Evolutionary conservation across 1,284 basidiomycete species (phyloP).

Genomic region (Bjerkandera adusta): DNA sequence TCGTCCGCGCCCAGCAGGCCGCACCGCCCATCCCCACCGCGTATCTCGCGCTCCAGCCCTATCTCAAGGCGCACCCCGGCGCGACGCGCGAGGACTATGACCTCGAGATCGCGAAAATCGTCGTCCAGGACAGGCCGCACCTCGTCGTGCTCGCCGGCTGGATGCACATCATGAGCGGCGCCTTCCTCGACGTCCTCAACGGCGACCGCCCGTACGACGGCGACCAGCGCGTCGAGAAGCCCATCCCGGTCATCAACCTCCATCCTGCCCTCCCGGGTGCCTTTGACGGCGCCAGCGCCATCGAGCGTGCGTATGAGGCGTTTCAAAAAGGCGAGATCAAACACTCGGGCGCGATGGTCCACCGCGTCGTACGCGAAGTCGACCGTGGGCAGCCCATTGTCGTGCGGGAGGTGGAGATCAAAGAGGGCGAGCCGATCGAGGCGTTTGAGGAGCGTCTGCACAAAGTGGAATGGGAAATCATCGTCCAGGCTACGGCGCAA

Average conservation of each 20-base stretch:
- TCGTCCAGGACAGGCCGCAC: conserved; percentile 71
- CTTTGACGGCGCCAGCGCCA: conserved; percentile 92
- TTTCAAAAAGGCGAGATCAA: conserved; percentile 80
- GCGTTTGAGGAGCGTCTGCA: conserved; percentile 83
- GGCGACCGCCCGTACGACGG: conserved; percentile 35
- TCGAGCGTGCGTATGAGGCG: conserved; percentile 87
- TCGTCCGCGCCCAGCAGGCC: conserved; percentile 74
- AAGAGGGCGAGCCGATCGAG: conserved; percentile 71
- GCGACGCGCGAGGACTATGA: conserved; percentile 88
- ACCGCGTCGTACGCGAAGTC: conserved; percentile 91
- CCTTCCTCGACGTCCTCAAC: conserved; percentile 52
- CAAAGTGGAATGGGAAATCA: conserved; percentile 84
- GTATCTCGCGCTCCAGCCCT: conserved; percentile 86
- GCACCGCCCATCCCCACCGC: conserved; percentile 79
- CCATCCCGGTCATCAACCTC: conserved; percentile 91
- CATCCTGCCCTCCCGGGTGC: conserved; percentile 95
- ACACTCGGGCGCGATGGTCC: conserved; percentile 90
- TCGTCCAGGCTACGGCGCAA: conserved; percentile 80
- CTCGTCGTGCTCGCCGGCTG: conserved; percentile 93
- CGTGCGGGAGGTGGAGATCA: conserved; percentile 76
- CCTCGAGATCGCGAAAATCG: conserved; percentile 72
- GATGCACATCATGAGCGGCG: conserved; percentile 88
- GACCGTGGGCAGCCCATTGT: conserved; percentile 90
- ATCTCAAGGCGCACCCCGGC: conserved; percentile 71
- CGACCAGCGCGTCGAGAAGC: conserved; percentile 30